These are phyloP conservation scores for Coemansia interrupta DNA, from an alignment of 192 early-diverging fungal species.

Conservation along the genomic window DNA sequence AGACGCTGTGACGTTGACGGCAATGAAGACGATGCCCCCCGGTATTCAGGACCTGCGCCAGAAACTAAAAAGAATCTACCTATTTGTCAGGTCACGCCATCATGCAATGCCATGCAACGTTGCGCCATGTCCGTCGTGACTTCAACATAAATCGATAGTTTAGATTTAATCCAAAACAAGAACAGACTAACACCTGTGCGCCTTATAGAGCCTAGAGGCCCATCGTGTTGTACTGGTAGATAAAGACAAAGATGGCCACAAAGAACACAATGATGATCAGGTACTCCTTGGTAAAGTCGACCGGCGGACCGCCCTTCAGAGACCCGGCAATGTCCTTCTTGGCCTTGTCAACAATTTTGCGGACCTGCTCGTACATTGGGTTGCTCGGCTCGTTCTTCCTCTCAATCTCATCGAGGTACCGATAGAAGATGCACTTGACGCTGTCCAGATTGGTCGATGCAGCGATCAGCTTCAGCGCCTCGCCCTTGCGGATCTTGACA, in stretches of 20 bases:
- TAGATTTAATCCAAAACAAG: slow-evolving; percentile 2
- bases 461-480: slow-evolving; percentile 70
- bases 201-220: slow-evolving; percentile 7
- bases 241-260: slow-evolving; percentile 18
- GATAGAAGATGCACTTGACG: slow-evolving; percentile 63
- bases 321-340: slow-evolving; percentile 42
- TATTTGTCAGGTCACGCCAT: too few species aligned
- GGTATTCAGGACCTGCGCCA: too few species aligned
- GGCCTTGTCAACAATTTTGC: slow-evolving; percentile 51
- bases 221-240: slow-evolving; percentile 23
- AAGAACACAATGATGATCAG: slow-evolving; percentile 31
- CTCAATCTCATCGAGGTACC: slow-evolving; percentile 62
- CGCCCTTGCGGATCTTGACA: slow-evolving; percentile 92
- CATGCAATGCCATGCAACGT: too few species aligned
- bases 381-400: slow-evolving; percentile 59
- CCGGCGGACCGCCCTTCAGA: slow-evolving; percentile 45
- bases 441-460: slow-evolving; percentile 55
- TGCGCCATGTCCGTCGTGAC: too few species aligned
- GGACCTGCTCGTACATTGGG: slow-evolving; percentile 64
- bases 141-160: too few species aligned
- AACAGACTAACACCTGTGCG: not conserved
- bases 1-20: too few species aligned
- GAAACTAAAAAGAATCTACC: too few species aligned
- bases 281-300: slow-evolving; percentile 46
- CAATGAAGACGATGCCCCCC: too few species aligned